A percentile compares a stretch with the other conserved stretches of the same genome.
These are phyloP conservation scores for Agarophyton chilense DNA, from an alignment of 23 red algal species.

Conservation along the genomic window DNA sequence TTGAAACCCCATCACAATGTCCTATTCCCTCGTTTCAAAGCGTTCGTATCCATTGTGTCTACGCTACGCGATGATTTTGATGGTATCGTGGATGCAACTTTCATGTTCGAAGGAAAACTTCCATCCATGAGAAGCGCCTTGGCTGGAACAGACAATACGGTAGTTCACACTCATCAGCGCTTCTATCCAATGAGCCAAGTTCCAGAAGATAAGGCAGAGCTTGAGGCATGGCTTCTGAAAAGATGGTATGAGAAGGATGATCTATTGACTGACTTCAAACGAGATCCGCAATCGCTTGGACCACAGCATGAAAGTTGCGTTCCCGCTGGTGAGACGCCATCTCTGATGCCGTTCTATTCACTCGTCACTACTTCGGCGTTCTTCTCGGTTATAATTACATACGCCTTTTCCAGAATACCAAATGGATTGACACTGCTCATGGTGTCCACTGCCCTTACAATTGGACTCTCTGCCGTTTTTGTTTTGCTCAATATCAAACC, in stretches of 20 bases:
- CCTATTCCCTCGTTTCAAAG: conserved; percentile 83
- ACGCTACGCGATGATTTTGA: conserved; percentile 44
- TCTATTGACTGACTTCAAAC: conserved; percentile 38
- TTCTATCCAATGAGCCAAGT: conserved; percentile 48
- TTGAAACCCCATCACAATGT: conserved; percentile 47
- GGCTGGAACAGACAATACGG: conserved; percentile 22
- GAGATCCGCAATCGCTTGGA: conserved; percentile 39
- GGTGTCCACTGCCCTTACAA: not conserved
- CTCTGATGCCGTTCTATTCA: conserved; percentile 35
- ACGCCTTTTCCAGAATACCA: conserved; percentile 50
- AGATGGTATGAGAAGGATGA: conserved; percentile 65
- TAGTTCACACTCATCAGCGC: conserved; percentile 33
- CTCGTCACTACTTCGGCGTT: conserved; percentile 30
- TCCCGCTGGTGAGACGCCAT: conserved; percentile 31
- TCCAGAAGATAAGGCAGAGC: conserved; percentile 50
- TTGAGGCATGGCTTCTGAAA: conserved; percentile 50
- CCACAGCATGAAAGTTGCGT: not conserved
- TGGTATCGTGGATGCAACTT: conserved; percentile 69
- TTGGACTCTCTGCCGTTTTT: conserved; percentile 38
- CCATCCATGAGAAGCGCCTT: conserved; percentile 34
- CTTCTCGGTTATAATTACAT: conserved; percentile 27
- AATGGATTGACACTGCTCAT: conserved; percentile 50
- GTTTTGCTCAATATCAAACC: conserved; percentile 46
- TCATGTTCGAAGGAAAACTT: conserved; percentile 60
- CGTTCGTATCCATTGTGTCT: conserved; percentile 42